Base-by-base conservation (phyloP, 768 basidiomycete genomes). In the Lenzites betulinus region DNA sequence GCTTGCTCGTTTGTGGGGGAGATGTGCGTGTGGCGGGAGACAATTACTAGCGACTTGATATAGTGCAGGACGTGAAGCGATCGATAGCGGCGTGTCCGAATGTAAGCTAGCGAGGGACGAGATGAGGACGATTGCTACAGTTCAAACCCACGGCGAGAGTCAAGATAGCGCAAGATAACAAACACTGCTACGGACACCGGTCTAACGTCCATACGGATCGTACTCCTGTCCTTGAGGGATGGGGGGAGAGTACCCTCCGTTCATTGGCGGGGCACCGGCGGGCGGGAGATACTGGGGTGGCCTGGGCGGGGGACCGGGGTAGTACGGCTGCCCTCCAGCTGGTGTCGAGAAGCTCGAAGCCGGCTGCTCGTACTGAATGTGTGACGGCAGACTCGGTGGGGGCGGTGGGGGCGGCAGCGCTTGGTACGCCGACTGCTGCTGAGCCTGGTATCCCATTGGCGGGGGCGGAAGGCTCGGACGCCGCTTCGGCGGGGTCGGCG, bases 381-480 rank as follows among this genome's bases (percentile, higher is more conserved):
- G 66, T 23, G 60, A 61, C 0, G 64, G 68, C 58, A 66, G 43
- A 38, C 43, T 60, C 18, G 63, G 70, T 12, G 67, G 70, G 16
- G 66, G 65, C 30, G 63, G 70, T 28, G 64, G 71, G 13, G 57
- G 64, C n/a, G 55, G 68, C 47, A 68, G 48, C 13, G 63, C 60
- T 51, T 60, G 64, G 60, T 35, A 60, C 22, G 58, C 64, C 49
- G 63, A 54, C 54, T 58, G 61, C 57, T 63, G 61, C 54, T 63
- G 59, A 41, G 71, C 70, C 16, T 72, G 72, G 51, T 73, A 64
- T 20, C 71, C 66, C 36, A 73, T 65, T 20, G 77, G 76, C 0
- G 71, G 74, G 0, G 73, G 71, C 12, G 76, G 76, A 2, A 88
- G 74, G 64, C 80, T 78, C 8, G 81, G 76, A 38, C 77, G 79